Percentiles rank a stretch among this genome's conserved stretches.
Evolutionary conservation across 2,329 filamentous ascomycete species (phyloP).

Genomic region (Sclerotinia sclerotiorum): DNA sequence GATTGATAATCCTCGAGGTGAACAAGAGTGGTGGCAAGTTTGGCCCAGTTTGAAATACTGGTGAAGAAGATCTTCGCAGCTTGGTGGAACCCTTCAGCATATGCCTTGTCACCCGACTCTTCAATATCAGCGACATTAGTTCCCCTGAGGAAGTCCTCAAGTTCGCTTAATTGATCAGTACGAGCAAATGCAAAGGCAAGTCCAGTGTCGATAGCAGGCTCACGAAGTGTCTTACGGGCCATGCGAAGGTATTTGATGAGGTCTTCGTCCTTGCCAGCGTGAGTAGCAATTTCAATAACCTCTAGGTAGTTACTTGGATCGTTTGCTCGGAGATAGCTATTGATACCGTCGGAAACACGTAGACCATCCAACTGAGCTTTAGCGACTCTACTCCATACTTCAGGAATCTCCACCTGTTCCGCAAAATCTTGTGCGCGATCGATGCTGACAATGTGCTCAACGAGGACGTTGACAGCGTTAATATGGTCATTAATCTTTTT

Average conservation of each 20-base stretch:
- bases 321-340: constrained; percentile 93
- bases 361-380: constrained; percentile 97
- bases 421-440: constrained; percentile 95
- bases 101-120: constrained; percentile 96
- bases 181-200: constrained; percentile 93
- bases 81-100: constrained; percentile 89
- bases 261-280: constrained; percentile 96
- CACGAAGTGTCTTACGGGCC: constrained; percentile 94
- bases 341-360: constrained; percentile 86
- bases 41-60: constrained; percentile 99
- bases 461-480: constrained; percentile 84
- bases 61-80: constrained; percentile 98
- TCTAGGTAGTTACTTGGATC: constrained; percentile 93
- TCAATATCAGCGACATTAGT: constrained; percentile 96
- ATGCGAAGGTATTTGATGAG: constrained; percentile 95
- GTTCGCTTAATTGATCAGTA: constrained; percentile 84
- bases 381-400: constrained; percentile 97
- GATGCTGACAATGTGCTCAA: constrained; percentile 96
- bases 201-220: constrained; percentile 89
- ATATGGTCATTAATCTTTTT: constrained; percentile 94
- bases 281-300: constrained; percentile 93
- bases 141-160: constrained; percentile 91
- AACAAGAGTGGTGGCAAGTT: constrained; percentile 96
- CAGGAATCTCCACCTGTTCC: constrained; percentile 87
- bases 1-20: constrained; percentile 96